Evolutionary conservation across 2,329 filamentous ascomycete genomes (phyloP).

Genomic region (Paraphaeosphaeria minitans): DNA sequence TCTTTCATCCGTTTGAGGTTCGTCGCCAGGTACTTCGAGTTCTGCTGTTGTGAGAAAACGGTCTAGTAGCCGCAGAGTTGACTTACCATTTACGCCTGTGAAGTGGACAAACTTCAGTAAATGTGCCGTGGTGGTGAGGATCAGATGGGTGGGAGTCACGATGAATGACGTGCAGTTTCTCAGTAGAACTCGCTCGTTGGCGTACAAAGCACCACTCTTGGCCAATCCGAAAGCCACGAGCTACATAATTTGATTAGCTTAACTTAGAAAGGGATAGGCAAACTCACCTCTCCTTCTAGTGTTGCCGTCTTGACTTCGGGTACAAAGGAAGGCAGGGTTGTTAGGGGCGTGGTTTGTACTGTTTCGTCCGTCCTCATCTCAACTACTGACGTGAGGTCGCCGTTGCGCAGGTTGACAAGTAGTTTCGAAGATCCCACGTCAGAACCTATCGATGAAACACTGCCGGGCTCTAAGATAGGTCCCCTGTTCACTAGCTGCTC

Average conservation of each 20-base stretch:
- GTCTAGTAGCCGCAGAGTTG: not conserved
- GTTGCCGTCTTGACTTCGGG: slow-evolving; percentile 30
- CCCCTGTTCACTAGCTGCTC: slow-evolving; percentile 27
- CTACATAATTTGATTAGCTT: slow-evolving; percentile 33
- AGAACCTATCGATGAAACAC: slow-evolving; percentile 29
- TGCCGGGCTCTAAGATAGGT: slow-evolving; percentile 29
- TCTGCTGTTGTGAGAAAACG: slow-evolving; percentile 54
- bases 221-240: slow-evolving; percentile 68
- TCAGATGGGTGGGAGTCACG: slow-evolving; percentile 78
- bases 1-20: slow-evolving; percentile 88
- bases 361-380: slow-evolving; percentile 19
- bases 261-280: slow-evolving; percentile 16
- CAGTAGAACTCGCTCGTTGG: slow-evolving; percentile 72
- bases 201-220: slow-evolving; percentile 76
- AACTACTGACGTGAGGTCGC: slow-evolving; percentile 24
- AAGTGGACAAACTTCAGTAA: slow-evolving; percentile 94
- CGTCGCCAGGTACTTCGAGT: slow-evolving; percentile 81
- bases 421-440: slow-evolving; percentile 28
- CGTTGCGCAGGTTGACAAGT: slow-evolving; percentile 32
- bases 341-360: slow-evolving; percentile 22
- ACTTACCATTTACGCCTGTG: slow-evolving; percentile 64
- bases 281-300: slow-evolving; percentile 34
- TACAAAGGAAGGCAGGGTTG: slow-evolving; percentile 35
- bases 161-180: slow-evolving; percentile 94
- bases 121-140: slow-evolving; percentile 92